Base-by-base conservation (phyloP, 2,329 filamentous ascomycete genomes). In the Aspergillus phoenicis region DNA sequence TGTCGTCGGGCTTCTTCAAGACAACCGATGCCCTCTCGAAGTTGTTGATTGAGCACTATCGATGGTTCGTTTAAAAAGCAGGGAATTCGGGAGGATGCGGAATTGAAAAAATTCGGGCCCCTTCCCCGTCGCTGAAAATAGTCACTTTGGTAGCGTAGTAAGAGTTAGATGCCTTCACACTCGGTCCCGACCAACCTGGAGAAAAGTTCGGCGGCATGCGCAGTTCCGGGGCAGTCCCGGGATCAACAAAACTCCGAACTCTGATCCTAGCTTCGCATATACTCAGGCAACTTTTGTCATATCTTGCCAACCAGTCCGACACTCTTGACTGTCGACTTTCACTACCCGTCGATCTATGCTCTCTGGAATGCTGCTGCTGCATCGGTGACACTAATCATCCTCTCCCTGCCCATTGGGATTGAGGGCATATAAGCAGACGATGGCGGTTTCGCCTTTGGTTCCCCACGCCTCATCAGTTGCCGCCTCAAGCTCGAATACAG, bases 391-490 rank as follows among this genome's bases (percentile, higher is more conserved):
- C 8, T 33, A 48, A 15, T 15, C 11, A 20, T 10, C 15, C 15
- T 30, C 47, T 51, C n/a, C 26, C 26, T 30, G 22, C 8, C n/a
- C 7, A 7, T 17, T 11, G 47, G 22, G 10, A 22, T 49, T 13
- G n/a, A 28, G 17, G 30, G 47, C n/a, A 30, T 51, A 17, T 33
- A 51, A 49, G 47, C 47, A 51, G 30, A 28, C n/a, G 26, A 78
- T 81, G 79, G 74, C 77, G 30, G 71, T 77, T 15, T 82, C 80
- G 61, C 80, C 80, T 51, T 72, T 80, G 22, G 63, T 73, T 63
- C 71, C 77, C 47, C 74, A 70, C 45, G 76, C 78, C 8, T 75
- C 77, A 13, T 72, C 74, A 30, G 66, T 69, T 58, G 68, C 71
- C 17, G 73, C 73, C 26, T 66, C 70, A 53, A 70, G 75, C 2